phyloP scores from a whole-genome alignment of 345 rosid genomes.

The Salix koriyanagi region DNA sequence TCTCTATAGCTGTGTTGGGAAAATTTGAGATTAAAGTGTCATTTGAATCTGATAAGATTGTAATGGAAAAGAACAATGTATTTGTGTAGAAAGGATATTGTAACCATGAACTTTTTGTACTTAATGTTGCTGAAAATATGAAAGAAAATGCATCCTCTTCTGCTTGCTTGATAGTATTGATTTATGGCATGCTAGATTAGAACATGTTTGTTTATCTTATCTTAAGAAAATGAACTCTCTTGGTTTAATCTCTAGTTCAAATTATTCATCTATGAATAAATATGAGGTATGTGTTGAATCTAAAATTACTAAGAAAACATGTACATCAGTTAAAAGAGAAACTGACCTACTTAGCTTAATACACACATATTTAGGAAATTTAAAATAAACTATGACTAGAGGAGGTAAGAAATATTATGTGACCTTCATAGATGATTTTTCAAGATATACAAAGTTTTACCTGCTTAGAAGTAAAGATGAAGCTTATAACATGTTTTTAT shows the following conservation, averaged over 20 bases:
- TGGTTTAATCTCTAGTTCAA: background rate
- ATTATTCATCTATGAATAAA: no score
- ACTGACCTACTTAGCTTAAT: no score
- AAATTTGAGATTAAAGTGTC: no score
- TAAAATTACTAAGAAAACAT: no score
- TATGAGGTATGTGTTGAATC: no score
- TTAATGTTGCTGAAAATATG: background rate
- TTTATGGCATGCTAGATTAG: slow-evolving; percentile 2
- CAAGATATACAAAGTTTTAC: background rate
- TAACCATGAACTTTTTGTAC: background rate
- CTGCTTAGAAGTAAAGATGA: background rate
- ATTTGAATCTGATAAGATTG: background rate
- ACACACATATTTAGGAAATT: no score
- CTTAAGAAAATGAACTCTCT: background rate
- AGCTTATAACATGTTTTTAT: no score
- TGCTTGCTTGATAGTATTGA: background rate
- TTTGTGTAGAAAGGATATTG: background rate
- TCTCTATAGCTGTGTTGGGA: no score
- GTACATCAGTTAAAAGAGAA: no score
- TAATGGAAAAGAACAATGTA: background rate
- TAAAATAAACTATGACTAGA: no score
- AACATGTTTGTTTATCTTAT: background rate
- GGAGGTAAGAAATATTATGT: background rate
- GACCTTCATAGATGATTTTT: background rate
- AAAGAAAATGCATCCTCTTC: background rate